These are phyloP conservation scores for Penicillium silybi DNA, from an alignment of 495 filamentous ascomycete genomes.

Conservation along the genomic window DNA sequence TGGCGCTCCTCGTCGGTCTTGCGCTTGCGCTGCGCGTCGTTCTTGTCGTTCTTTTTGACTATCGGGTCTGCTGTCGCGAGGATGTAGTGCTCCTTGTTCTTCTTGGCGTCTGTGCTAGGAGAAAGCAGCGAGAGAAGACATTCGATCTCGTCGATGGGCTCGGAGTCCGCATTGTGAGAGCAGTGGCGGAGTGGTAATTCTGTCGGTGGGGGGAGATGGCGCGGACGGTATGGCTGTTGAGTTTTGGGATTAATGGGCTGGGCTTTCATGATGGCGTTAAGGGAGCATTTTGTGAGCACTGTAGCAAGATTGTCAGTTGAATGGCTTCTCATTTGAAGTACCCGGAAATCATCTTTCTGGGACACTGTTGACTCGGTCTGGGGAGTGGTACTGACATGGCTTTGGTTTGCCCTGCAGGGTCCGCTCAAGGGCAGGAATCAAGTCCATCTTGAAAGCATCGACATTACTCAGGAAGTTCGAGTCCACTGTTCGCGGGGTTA, in stretches of 20 bases:
- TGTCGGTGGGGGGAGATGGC: slow-evolving; percentile 43
- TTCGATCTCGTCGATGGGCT: slow-evolving; percentile 69
- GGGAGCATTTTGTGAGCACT: slow-evolving; percentile 63
- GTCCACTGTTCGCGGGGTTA: slow-evolving; percentile 53
- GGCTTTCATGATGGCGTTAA: slow-evolving; percentile 40
- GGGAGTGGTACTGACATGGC: slow-evolving; percentile 55
- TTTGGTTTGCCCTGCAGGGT: slow-evolving; percentile 80
- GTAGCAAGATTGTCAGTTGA: slow-evolving; percentile 5
- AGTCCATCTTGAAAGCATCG: slow-evolving; percentile 73
- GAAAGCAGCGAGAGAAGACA: slow-evolving; percentile 79
- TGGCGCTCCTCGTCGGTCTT: slow-evolving; percentile 26
- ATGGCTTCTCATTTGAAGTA: neutral
- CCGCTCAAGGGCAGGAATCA: slow-evolving; percentile 64
- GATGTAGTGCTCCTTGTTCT: slow-evolving; percentile 89
- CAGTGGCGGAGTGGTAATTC: slow-evolving; percentile 80
- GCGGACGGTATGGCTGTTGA: slow-evolving; percentile 39
- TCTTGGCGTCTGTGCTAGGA: slow-evolving; percentile 52
- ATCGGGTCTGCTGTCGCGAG: slow-evolving; percentile 63
- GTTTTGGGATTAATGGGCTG: slow-evolving; percentile 46
- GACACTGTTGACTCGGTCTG: neutral
- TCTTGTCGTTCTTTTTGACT: slow-evolving; percentile 20
- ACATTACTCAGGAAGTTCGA: slow-evolving; percentile 74
- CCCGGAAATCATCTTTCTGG: neutral
- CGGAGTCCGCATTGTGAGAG: slow-evolving; percentile 76
- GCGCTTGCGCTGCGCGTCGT: slow-evolving; percentile 20